phyloP scores from a whole-genome alignment of 2,329 filamentous ascomycete genomes.

The Exophiala sideris region DNA sequence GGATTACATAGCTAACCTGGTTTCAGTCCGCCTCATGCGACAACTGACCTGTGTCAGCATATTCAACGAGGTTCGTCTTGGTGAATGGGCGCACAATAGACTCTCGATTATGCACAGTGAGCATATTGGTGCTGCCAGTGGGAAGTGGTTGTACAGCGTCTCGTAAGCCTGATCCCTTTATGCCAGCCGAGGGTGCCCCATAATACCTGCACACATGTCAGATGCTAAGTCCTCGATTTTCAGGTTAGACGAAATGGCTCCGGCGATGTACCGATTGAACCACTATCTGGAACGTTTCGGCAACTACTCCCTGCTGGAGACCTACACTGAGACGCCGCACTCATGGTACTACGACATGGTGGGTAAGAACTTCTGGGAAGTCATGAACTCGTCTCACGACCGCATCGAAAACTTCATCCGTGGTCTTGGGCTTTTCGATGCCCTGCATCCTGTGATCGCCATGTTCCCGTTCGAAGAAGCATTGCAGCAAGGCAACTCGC shows the following conservation, averaged over 20 bases:
- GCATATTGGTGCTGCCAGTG: conserved; percentile 6
- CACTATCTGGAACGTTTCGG: conserved; percentile 26
- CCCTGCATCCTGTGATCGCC: conserved; percentile 21
- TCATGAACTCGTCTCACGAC: conserved; percentile 27
- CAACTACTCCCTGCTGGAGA: conserved; percentile 13
- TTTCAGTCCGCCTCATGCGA: conserved; percentile 27
- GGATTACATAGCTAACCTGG: neutral
- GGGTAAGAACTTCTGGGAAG: conserved; percentile 30
- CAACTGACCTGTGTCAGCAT: conserved; percentile 32
- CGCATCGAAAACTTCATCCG: conserved; percentile 29
- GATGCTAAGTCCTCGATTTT: neutral
- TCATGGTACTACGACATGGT: conserved; percentile 25
- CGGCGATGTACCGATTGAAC: conserved; percentile 25
- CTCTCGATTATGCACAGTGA: conserved; percentile 26
- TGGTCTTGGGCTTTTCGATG: conserved; percentile 22
- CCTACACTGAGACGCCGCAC: conserved; percentile 24
- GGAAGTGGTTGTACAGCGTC: conserved; percentile 8
- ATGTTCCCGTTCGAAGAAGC: conserved; percentile 26
- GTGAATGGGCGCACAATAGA: conserved; percentile 31
- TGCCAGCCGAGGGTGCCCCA: neutral
- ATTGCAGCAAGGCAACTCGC: conserved; percentile 8
- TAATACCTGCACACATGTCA: neutral
- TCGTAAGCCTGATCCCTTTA: conserved; percentile 4
- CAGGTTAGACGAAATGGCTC: conserved; percentile 27
- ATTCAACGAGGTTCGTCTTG: conserved; percentile 29